These are phyloP conservation scores for Aspergillus neoniger DNA, from an alignment of 2,329 filamentous ascomycete species.

Conservation along the genomic window DNA sequence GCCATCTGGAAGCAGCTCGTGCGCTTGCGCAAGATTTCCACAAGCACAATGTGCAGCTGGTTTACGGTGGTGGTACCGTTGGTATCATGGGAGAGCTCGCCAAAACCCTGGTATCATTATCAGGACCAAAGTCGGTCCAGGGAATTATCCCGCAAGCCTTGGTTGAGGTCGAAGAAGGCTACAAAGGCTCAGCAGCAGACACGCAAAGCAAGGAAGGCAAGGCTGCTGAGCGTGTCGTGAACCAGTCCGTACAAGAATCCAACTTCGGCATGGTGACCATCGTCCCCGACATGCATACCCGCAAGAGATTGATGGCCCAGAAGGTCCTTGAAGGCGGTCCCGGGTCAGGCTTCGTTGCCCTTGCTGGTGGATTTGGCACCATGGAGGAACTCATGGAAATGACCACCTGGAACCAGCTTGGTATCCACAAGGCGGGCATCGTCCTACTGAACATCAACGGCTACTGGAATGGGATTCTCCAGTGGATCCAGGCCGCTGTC, in stretches of 20 bases:
- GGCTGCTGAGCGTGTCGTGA: conserved; percentile 57
- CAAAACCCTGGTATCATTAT: conserved; percentile 78
- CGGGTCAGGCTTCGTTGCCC: conserved; percentile 84
- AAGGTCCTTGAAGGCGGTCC: conserved; percentile 80
- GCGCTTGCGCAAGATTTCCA: conserved; percentile 73
- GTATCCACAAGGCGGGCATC: conserved; percentile 80
- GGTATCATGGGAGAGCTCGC: conserved; percentile 96
- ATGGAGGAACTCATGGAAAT: conserved; percentile 97
- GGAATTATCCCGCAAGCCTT: conserved; percentile 90
- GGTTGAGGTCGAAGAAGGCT: conserved; percentile 66
- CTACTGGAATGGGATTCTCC: conserved; percentile 85
- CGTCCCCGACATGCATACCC: conserved; percentile 92
- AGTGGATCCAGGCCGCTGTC: conserved; percentile 78
- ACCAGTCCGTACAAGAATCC: conserved; percentile 51
- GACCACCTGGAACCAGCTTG: conserved; percentile 91
- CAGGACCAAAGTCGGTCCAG: conserved; percentile 79
- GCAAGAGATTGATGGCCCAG: conserved; percentile 90
- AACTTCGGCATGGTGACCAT: conserved; percentile 82
- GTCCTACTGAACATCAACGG: conserved; percentile 84
- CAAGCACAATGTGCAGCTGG: conserved; percentile 74
- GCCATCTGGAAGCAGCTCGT: conserved; percentile 76
- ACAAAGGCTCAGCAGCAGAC: conserved; percentile 35
- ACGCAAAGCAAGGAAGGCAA: conserved; percentile 45
- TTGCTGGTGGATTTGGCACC: conserved; percentile 89
- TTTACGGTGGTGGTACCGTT: conserved; percentile 92